phyloP scores from a whole-genome alignment of 495 filamentous ascomycete species.

The Penicillium cataractarum region DNA sequence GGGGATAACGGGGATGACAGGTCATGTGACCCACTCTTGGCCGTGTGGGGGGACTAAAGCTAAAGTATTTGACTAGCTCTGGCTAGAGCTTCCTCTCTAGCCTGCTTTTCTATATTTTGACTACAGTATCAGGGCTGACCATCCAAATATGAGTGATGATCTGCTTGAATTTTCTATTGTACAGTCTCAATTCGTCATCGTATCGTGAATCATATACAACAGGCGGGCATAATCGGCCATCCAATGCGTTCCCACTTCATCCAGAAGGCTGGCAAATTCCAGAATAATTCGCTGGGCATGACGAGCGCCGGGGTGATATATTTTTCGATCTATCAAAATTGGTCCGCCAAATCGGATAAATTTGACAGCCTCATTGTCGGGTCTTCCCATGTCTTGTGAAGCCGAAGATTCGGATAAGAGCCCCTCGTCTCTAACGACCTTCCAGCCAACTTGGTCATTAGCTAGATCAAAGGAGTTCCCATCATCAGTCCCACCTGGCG shows the following conservation, averaged over 20 bases:
- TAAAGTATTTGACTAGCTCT: no score
- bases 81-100: no score
- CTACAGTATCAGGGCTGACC: no score
- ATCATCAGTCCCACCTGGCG: neutral
- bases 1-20: slow-evolving; percentile 18
- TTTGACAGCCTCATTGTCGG: neutral
- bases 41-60: neutral
- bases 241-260: slow-evolving; percentile 20
- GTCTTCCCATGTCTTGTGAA: neutral
- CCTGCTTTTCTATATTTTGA: no score
- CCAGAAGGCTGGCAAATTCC: slow-evolving; percentile 15
- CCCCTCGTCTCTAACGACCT: slow-evolving; percentile 6
- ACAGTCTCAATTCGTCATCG: neutral
- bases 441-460: slow-evolving; percentile 12
- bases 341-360: slow-evolving; percentile 17
- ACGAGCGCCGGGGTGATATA: slow-evolving; percentile 8
- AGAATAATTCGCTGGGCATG: slow-evolving; percentile 19
- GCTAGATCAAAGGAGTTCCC: slow-evolving; percentile 4
- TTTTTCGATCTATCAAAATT: slow-evolving; percentile 11
- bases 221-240: slow-evolving; percentile 18
- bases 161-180: no score
- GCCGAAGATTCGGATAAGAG: neutral
- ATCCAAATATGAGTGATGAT: no score
- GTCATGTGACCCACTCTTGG: slow-evolving; percentile 18
- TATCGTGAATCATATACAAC: slow-evolving; percentile 19